Evolutionary conservation across 208 protist genomes (phyloP), one percentile per base, ranked within the genome.

Genomic region (Cochliopodium minus): DNA sequence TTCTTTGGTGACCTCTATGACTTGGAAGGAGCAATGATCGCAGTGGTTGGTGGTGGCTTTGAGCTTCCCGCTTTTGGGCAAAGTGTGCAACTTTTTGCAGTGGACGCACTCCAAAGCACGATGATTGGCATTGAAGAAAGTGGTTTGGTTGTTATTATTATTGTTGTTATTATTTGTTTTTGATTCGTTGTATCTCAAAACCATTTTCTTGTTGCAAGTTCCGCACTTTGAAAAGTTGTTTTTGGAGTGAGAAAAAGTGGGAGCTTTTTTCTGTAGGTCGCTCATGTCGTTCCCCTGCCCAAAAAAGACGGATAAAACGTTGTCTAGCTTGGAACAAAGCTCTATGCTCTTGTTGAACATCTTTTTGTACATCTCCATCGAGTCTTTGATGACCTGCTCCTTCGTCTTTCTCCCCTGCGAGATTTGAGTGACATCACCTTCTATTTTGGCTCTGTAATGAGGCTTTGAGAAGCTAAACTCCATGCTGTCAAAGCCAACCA

Each of bases 401-500:
- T 82, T 83, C 3, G 74, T 86, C 1, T 66, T 70, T 23, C 72
- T 50, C 10, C 86, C 87, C 28, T 30, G 65, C 4, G 71, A 72
- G 39, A 93, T 87, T 45, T 78, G 71, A 32, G 42, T 66, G 82
- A 95, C 87, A 34, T 85, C 83, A 22, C 76, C 46, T 73, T 91
- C 85, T 85, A 91, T 92, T 62, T 89, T 76, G 17, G 85, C 82
- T 6, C 85, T 78, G 51, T 93, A 69, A 60, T 81, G 66, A 22
- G 89, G 87, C 61, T 82, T 73, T 34, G 85, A 66, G n/a, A 95
- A 71, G n/a, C 56, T 63, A 35, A 94, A 75, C 10, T 84, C 92
- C 63, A 97, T 85, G 0, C 55, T 59, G 49, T 95, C 82, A 69
- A 97, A 98, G 20, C 76, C 86, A 1, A 79, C 64, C 23, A 93